A percentile compares a stretch with the other conserved stretches of the same genome.
Evolutionary conservation across 805 yeast genomes (phyloP).

Genomic region (Cyberlindnera amylophila): DNA sequence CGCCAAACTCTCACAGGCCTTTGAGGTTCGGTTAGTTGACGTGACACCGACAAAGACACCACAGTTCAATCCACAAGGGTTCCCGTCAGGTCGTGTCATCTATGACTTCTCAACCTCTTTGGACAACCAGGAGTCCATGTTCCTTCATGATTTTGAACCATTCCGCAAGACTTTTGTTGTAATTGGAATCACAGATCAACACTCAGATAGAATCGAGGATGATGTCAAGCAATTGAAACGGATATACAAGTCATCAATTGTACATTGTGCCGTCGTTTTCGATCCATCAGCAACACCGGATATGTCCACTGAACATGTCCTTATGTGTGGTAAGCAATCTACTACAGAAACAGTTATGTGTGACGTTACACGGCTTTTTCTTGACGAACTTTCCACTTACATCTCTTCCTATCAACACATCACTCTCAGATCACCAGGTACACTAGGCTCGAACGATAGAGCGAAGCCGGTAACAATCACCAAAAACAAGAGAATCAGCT

Average conservation of each 20-base stretch:
- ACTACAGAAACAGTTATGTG: slow-evolving; percentile 61
- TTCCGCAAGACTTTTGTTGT: slow-evolving; percentile 72
- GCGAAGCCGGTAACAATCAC: slow-evolving; percentile 30
- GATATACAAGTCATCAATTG: slow-evolving; percentile 48
- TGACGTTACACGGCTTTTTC: slow-evolving; percentile 62
- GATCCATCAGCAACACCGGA: slow-evolving; percentile 16
- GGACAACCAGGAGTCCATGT: slow-evolving; percentile 54
- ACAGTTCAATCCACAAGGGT: slow-evolving; percentile 78
- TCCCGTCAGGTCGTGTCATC: slow-evolving; percentile 71
- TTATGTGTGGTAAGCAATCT: slow-evolving; percentile 22
- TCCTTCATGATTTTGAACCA: slow-evolving; percentile 86
- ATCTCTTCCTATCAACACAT: slow-evolving; percentile 75
- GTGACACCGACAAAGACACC: slow-evolving; percentile 59
- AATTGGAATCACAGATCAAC: slow-evolving; percentile 38
- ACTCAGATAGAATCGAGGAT: slow-evolving; percentile 17
- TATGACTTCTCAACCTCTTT: slow-evolving; percentile 48
- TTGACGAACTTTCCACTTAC: slow-evolving; percentile 60
- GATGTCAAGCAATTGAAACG: slow-evolving; percentile 40
- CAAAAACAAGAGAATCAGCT: slow-evolving; percentile 39
- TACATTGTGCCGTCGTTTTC: slow-evolving; percentile 53
- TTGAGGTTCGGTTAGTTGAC: slow-evolving; percentile 72
- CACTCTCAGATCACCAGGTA: slow-evolving; percentile 78
- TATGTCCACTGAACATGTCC: neutral
- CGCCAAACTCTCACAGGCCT: slow-evolving; percentile 40
- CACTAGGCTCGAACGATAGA: slow-evolving; percentile 49